Evolutionary conservation across 2,329 filamentous ascomycete species (phyloP).

Genomic region (Alternaria viburni): DNA sequence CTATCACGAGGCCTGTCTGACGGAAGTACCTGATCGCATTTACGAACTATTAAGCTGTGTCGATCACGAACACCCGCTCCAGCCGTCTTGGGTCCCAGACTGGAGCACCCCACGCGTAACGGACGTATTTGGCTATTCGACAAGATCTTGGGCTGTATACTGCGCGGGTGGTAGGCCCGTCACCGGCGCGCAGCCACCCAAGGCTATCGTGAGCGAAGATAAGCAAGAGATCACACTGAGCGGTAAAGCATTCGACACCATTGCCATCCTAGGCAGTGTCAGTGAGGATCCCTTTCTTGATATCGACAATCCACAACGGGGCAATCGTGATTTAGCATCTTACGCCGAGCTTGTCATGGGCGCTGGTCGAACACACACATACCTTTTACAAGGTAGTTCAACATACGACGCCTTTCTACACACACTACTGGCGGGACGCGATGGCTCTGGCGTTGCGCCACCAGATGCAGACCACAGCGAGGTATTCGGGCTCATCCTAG

Average conservation of each 20-base stretch:
- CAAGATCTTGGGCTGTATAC: slow-evolving; percentile 27
- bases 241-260: slow-evolving; percentile 25
- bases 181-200: neutral
- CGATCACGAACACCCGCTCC: slow-evolving; percentile 25
- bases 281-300: slow-evolving; percentile 15
- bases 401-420: slow-evolving; percentile 32
- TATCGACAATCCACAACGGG: slow-evolving; percentile 11
- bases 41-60: slow-evolving; percentile 29
- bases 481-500: slow-evolving; percentile 31
- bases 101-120: slow-evolving; percentile 30
- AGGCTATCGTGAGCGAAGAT: slow-evolving; percentile 4
- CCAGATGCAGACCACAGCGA: slow-evolving; percentile 27
- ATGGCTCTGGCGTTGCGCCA: slow-evolving; percentile 16
- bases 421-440: slow-evolving; percentile 27
- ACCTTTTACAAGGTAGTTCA: slow-evolving; percentile 8
- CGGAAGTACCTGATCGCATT: slow-evolving; percentile 6
- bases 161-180: slow-evolving; percentile 13
- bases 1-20: slow-evolving; percentile 24
- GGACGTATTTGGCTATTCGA: slow-evolving; percentile 27
- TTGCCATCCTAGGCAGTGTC: slow-evolving; percentile 13
- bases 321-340: slow-evolving; percentile 12
- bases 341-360: slow-evolving; percentile 14
- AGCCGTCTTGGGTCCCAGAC: slow-evolving; percentile 33
- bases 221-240: slow-evolving; percentile 13
- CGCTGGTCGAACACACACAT: neutral